Evolutionary conservation across 768 basidiomycete genomes (phyloP).

Genomic region (Lactarius pseudohatsudake): DNA sequence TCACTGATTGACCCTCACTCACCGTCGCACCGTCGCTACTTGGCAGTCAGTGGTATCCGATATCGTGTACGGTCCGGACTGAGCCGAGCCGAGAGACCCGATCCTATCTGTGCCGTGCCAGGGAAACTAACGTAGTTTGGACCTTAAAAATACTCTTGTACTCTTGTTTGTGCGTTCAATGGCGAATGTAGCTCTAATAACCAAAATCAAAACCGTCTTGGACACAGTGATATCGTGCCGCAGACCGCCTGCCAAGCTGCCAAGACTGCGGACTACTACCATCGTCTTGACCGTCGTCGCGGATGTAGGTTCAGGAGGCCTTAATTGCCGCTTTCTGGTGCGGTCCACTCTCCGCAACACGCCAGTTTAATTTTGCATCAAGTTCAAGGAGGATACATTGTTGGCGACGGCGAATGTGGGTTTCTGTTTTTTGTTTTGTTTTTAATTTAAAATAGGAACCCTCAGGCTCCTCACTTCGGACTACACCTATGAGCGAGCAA

Average conservation of each 20-base stretch:
- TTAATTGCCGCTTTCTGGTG: neutral
- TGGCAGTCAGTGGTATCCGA: neutral
- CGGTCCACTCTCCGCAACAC: no score
- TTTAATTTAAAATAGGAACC: no score
- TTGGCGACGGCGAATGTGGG: no score
- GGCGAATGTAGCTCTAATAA: no score
- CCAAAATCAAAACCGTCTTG: neutral
- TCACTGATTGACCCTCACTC: neutral
- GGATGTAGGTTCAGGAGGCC: neutral
- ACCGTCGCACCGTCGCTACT: neutral
- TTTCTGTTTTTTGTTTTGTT: no score
- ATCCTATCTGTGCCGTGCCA: no score
- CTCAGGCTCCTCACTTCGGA: no score
- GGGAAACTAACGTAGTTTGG: no score
- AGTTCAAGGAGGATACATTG: no score
- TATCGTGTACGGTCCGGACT: neutral
- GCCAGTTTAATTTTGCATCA: no score
- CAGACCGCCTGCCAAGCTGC: neutral
- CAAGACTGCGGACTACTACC: neutral
- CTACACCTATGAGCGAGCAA: neutral
- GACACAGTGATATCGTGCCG: neutral
- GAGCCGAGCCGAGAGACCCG: neutral
- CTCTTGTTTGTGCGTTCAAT: no score
- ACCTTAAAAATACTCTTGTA: no score
- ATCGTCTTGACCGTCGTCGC: neutral